These are phyloP conservation scores for Fusarium chlamydosporum DNA, from an alignment of 2,329 filamentous ascomycete genomes.

Conservation along the genomic window DNA sequence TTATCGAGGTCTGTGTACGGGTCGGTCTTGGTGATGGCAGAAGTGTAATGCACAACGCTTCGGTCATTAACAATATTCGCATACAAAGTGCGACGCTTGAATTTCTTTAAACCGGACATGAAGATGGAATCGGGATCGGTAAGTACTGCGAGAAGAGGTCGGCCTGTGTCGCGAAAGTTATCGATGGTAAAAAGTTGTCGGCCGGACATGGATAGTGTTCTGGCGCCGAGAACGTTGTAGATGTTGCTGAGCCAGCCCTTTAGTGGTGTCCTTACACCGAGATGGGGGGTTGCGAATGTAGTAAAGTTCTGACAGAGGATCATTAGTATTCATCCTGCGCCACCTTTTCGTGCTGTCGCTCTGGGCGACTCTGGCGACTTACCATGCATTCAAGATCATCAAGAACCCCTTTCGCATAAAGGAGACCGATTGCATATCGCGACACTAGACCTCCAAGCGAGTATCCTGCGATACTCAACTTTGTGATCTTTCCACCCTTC, in stretches of 20 bases:
- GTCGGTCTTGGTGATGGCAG: constrained; percentile 80
- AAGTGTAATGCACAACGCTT: constrained; percentile 86
- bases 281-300: constrained; percentile 88
- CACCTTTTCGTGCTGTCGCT: not conserved
- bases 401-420: constrained; percentile 85
- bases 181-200: constrained; percentile 91
- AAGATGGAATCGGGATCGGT: constrained; percentile 90
- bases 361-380: constrained; percentile 28
- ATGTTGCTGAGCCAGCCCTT: constrained; percentile 75
- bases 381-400: constrained; percentile 84
- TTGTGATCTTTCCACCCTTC: constrained; percentile 79
- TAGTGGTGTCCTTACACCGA: constrained; percentile 80
- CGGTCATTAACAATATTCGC: constrained; percentile 90
- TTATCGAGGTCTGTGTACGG: constrained; percentile 79
- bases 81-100: constrained; percentile 84
- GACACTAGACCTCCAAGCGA: constrained; percentile 89
- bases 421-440: constrained; percentile 86
- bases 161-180: constrained; percentile 84
- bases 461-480: constrained; percentile 90
- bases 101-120: constrained; percentile 80
- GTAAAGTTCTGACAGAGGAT: constrained; percentile 78
- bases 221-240: constrained; percentile 87
- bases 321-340: constrained; percentile 28
- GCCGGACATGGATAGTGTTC: constrained; percentile 85
- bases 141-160: constrained; percentile 83